These are phyloP conservation scores for Mariannaea sp. DNA, from an alignment of 2,329 filamentous ascomycete genomes.

Conservation along the genomic window DNA sequence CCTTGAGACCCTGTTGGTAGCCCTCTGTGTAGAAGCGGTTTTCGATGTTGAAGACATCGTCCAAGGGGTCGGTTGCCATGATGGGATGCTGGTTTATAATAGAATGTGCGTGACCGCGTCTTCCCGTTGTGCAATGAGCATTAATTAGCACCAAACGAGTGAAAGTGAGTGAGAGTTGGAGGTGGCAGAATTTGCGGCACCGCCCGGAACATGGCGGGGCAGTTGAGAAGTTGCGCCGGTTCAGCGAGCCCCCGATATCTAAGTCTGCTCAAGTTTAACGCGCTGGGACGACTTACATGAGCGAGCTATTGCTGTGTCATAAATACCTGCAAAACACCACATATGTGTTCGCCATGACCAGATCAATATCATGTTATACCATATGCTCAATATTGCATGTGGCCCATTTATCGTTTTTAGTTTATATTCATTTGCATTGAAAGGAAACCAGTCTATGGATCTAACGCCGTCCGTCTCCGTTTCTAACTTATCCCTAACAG, in stretches of 20 bases:
- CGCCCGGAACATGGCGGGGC: constrained; percentile 37
- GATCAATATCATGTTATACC: too few relatives aligned
- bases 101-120: not conserved
- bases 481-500: constrained; percentile 15
- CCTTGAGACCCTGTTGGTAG: constrained; percentile 72
- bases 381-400: too few relatives aligned
- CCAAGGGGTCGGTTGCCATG: constrained; percentile 56
- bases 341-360: too few relatives aligned
- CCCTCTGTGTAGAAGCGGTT: constrained; percentile 81
- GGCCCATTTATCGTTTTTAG: too few relatives aligned
- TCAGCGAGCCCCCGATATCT: not conserved
- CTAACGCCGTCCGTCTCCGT: constrained; percentile 21
- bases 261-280: not conserved
- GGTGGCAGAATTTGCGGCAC: constrained; percentile 39
- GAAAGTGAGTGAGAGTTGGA: constrained; percentile 14
- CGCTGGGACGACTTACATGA: not conserved
- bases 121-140: too few relatives aligned
- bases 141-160: not conserved
- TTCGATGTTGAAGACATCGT: constrained; percentile 64
- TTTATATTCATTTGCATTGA: constrained; percentile 10
- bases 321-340: too few relatives aligned
- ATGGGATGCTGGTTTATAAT: constrained; percentile 8
- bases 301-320: not conserved
- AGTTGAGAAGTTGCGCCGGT: constrained; percentile 6
- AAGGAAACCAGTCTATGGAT: constrained; percentile 22